Percentiles rank a stretch among this genome's conserved stretches.
Evolutionary conservation across 2,329 filamentous ascomycete genomes (phyloP).

Genomic region (Fusarium verticillioides): DNA sequence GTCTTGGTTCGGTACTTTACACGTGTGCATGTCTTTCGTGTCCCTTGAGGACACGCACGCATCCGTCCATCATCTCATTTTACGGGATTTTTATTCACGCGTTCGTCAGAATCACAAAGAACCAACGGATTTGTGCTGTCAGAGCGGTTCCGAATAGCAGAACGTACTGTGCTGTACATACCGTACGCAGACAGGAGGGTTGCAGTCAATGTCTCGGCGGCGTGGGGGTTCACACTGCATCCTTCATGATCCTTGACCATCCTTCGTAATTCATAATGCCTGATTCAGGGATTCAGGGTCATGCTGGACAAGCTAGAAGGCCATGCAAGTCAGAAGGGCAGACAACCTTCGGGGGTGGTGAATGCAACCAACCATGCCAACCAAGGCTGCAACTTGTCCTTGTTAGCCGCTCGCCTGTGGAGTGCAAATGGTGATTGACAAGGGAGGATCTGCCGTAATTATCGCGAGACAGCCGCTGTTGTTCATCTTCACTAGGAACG

Average conservation of each 20-base stretch:
- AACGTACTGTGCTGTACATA: not conserved
- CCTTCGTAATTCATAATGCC: slow-evolving; percentile 34
- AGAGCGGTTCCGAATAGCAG: slow-evolving; percentile 13
- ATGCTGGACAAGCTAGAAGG: slow-evolving; percentile 30
- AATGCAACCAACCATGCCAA: slow-evolving; percentile 6
- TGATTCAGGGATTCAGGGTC: slow-evolving; percentile 40
- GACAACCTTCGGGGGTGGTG: slow-evolving; percentile 36
- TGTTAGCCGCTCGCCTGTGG: slow-evolving; percentile 5
- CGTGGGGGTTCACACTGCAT: slow-evolving; percentile 38
- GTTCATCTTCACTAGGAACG: slow-evolving; percentile 30
- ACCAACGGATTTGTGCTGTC: slow-evolving; percentile 4
- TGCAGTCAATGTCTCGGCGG: slow-evolving; percentile 37
- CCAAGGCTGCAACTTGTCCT: not conserved
- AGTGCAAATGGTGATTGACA: slow-evolving; percentile 34
- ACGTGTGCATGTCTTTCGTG: slow-evolving; percentile 31
- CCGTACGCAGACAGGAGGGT: slow-evolving; percentile 17
- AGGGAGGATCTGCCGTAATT: slow-evolving; percentile 39
- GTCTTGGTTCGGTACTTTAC: slow-evolving; percentile 10
- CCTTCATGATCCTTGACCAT: slow-evolving; percentile 5
- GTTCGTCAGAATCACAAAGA: slow-evolving; percentile 5
- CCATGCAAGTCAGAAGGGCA: slow-evolving; percentile 45
- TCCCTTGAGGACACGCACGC: slow-evolving; percentile 27
- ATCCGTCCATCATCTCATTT: slow-evolving; percentile 7
- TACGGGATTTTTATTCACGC: slow-evolving; percentile 32
- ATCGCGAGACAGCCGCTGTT: slow-evolving; percentile 37